A percentile compares a stretch with the other conserved stretches of the same genome.
Conservation (phyloP, 805 yeast genomes). For the Cyberlindnera veronae region DNA sequence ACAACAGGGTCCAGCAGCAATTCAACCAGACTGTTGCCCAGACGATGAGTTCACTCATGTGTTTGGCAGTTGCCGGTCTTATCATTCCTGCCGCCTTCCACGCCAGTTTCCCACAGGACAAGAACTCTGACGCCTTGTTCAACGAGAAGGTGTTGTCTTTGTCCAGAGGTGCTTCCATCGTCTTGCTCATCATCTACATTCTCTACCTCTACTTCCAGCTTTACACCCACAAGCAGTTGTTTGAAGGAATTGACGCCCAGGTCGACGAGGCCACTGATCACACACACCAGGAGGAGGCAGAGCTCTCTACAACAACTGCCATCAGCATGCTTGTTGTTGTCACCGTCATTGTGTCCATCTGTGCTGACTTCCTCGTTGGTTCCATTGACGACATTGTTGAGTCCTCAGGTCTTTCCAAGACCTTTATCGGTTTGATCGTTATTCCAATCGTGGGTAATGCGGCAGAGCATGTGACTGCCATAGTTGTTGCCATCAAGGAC, state of each 20-base stretch:
- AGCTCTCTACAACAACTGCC: slow-evolving; percentile 52
- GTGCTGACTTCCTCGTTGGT: slow-evolving; percentile 93
- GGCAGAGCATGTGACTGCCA: slow-evolving; percentile 97
- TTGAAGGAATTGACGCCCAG: slow-evolving; percentile 52
- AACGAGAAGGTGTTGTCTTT: slow-evolving; percentile 56
- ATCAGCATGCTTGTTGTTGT: slow-evolving; percentile 52
- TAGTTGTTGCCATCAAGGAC: slow-evolving; percentile 89
- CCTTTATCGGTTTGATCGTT: slow-evolving; percentile 89
- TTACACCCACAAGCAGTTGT: slow-evolving; percentile 75
- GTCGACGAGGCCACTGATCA: slow-evolving; percentile 33
- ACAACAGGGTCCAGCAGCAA: slow-evolving; percentile 76
- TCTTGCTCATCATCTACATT: slow-evolving; percentile 71
- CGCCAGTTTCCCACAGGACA: slow-evolving; percentile 54
- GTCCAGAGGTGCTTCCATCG: slow-evolving; percentile 82
- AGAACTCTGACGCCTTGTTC: slow-evolving; percentile 32
- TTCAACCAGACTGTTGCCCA: slow-evolving; percentile 98
- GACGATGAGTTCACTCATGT: slow-evolving; percentile 93
- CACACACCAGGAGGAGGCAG: slow-evolving; percentile 20
- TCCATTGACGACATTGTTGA: slow-evolving; percentile 88
- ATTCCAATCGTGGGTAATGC: slow-evolving; percentile 98
- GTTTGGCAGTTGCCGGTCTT: slow-evolving; percentile 83
- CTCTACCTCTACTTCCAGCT: slow-evolving; percentile 85
- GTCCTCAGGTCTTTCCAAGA: slow-evolving; percentile 82
- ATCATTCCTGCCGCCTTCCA: slow-evolving; percentile 96
- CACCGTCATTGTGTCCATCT: slow-evolving; percentile 78